Percentiles rank a stretch among this genome's conserved stretches.
Conservation (phyloP, 208 protist genomes). For the Acanthamoeba healyi region DNA sequence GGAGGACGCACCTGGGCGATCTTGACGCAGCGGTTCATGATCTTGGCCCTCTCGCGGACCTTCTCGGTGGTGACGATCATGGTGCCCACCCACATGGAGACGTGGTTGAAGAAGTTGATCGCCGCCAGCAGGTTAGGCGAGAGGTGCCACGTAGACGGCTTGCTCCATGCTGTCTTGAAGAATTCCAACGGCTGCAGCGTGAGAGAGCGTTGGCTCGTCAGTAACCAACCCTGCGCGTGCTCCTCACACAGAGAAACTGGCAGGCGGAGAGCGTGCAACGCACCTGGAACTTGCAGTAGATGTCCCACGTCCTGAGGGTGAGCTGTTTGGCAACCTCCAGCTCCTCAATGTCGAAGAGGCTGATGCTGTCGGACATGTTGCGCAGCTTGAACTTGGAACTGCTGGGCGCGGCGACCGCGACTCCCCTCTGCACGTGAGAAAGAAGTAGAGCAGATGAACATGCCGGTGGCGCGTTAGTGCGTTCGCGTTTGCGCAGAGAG, state of each 20-base stretch:
- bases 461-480: too few relatives aligned
- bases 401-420: too few relatives aligned
- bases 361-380: constrained; percentile 61
- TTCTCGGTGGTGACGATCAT: constrained; percentile 37
- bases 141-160: neutral
- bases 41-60: constrained; percentile 58
- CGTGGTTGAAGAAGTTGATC: constrained; percentile 69
- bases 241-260: too few relatives aligned
- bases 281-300: constrained; percentile 53
- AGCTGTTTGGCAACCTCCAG: constrained; percentile 41
- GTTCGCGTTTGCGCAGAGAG: too few relatives aligned
- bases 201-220: neutral
- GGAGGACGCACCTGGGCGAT: constrained; percentile 20
- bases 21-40: constrained; percentile 50
- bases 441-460: too few relatives aligned
- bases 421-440: constrained; percentile 1
- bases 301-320: constrained; percentile 33
- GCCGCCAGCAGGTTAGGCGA: constrained; percentile 33
- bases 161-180: constrained; percentile 52
- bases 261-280: neutral
- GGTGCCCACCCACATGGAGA: constrained; percentile 51
- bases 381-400: constrained; percentile 30
- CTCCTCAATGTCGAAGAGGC: constrained; percentile 66
- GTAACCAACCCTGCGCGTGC: neutral
- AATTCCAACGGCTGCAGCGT: constrained; percentile 9